Percentiles rank a stretch among this genome's conserved stretches.
Evolutionary conservation across 2,329 filamentous ascomycete genomes (phyloP).

Genomic region (Colletotrichum plurivorum): DNA sequence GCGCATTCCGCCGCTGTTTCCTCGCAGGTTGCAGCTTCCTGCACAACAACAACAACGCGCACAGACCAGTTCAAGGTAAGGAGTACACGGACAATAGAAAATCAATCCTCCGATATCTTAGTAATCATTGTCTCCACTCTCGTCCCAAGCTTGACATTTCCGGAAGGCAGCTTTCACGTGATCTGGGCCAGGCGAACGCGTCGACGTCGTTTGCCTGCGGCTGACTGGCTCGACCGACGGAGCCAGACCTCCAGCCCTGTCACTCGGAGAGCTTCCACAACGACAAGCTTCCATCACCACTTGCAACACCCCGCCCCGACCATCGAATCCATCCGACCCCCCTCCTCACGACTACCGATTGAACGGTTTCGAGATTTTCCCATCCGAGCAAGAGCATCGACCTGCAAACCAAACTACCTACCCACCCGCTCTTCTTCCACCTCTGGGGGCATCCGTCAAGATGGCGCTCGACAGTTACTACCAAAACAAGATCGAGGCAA

Average conservation of each 20-base stretch:
- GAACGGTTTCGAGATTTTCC: neutral
- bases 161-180: constrained; percentile 26
- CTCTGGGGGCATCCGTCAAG: constrained; percentile 57
- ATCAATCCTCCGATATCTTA: neutral
- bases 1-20: constrained; percentile 18
- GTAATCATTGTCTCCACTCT: neutral
- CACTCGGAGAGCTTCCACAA: constrained; percentile 39
- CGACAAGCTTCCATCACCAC: constrained; percentile 41
- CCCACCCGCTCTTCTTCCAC: constrained; percentile 39
- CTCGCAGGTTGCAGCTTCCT: neutral
- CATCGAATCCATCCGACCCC: constrained; percentile 22
- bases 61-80: constrained; percentile 9
- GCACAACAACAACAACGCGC: constrained; percentile 8
- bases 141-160: constrained; percentile 20
- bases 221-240: constrained; percentile 33
- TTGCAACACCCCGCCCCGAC: constrained; percentile 25
- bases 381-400: neutral
- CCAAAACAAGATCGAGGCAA: constrained; percentile 99
- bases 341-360: constrained; percentile 24
- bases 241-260: constrained; percentile 39
- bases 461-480: constrained; percentile 99
- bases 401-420: neutral
- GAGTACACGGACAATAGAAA: neutral
- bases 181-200: constrained; percentile 34
- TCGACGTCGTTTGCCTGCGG: constrained; percentile 43